Evolutionary conservation across 169 alveolate genomes (phyloP).

Genomic region (Eimeria sp.): DNA sequence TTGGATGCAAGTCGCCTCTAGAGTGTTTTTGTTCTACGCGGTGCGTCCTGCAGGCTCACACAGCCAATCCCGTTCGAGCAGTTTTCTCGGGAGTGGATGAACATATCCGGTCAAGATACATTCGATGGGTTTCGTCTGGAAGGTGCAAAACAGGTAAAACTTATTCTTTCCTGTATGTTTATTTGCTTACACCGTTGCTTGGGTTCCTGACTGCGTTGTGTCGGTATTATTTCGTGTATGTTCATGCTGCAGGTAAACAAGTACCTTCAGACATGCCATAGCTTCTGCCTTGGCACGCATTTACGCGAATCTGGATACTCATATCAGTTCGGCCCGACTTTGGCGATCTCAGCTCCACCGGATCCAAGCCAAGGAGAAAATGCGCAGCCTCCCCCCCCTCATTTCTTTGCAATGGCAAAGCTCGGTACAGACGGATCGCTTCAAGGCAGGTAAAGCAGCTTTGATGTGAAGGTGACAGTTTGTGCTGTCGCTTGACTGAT

Average conservation of each 20-base stretch:
- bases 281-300: conserved; percentile 93
- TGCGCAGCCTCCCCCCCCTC: conserved; percentile 76
- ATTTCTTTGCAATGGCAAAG: conserved; percentile 79
- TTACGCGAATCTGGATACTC: conserved; percentile 88
- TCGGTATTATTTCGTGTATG: background rate
- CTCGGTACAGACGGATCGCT: conserved; percentile 89
- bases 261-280: conserved; percentile 92
- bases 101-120: conserved; percentile 93
- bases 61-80: conserved; percentile 83
- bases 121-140: conserved; percentile 96
- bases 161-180: background rate
- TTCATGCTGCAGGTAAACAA: conserved; percentile 85
- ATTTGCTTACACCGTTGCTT: background rate
- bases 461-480: background rate
- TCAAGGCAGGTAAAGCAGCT: conserved; percentile 88
- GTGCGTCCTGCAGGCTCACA: conserved; percentile 36
- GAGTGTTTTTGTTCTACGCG: background rate
- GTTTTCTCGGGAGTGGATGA: conserved; percentile 92
- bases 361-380: conserved; percentile 78
- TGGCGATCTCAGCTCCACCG: conserved; percentile 89
- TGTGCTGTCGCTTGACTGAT: background rate
- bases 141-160: conserved; percentile 88
- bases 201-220: background rate
- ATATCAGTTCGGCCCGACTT: conserved; percentile 94
- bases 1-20: background rate